These are phyloP conservation scores for Extremus antarcticus DNA, from an alignment of 495 filamentous ascomycete species.

Conservation along the genomic window DNA sequence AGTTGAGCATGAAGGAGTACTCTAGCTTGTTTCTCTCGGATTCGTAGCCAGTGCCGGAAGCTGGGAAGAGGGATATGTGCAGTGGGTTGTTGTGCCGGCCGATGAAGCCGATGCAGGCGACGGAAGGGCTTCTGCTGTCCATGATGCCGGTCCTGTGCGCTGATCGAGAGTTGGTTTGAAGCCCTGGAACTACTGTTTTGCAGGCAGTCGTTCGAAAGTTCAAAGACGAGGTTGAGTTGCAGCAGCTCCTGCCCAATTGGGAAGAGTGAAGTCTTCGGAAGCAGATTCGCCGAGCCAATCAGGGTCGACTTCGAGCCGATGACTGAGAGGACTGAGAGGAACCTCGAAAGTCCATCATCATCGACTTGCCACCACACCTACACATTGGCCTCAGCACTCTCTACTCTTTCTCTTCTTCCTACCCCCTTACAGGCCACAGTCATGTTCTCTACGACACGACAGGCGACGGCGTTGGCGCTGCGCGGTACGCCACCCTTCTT, in stretches of 20 bases:
- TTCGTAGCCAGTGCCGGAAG: constrained; percentile 43
- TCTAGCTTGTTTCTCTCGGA: constrained; percentile 43
- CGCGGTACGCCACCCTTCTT: constrained; percentile 46
- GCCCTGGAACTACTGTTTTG: no score
- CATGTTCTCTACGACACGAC: constrained; percentile 57
- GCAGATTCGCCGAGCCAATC: constrained; percentile 10
- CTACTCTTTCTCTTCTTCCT: constrained; percentile 19
- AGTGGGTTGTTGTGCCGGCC: constrained; percentile 96
- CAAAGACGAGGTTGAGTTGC: no score
- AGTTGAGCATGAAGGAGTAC: constrained; percentile 83
- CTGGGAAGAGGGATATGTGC: constrained; percentile 81
- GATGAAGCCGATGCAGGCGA: constrained; percentile 88
- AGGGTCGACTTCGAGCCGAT: constrained; percentile 12
- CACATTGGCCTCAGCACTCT: constrained; percentile 6
- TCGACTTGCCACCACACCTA: constrained; percentile 1
- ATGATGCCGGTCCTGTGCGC: not conserved
- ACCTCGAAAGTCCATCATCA: no score
- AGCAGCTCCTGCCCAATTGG: not conserved
- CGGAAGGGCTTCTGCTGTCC: constrained; percentile 42
- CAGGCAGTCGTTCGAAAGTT: no score
- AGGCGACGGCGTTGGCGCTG: constrained; percentile 54
- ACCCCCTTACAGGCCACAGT: constrained; percentile 13
- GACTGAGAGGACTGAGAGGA: no score
- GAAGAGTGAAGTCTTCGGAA: not conserved
- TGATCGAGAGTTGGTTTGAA: no score